Base-by-base conservation (phyloP, 208 protist species). In the Leishmania tarentolae region DNA sequence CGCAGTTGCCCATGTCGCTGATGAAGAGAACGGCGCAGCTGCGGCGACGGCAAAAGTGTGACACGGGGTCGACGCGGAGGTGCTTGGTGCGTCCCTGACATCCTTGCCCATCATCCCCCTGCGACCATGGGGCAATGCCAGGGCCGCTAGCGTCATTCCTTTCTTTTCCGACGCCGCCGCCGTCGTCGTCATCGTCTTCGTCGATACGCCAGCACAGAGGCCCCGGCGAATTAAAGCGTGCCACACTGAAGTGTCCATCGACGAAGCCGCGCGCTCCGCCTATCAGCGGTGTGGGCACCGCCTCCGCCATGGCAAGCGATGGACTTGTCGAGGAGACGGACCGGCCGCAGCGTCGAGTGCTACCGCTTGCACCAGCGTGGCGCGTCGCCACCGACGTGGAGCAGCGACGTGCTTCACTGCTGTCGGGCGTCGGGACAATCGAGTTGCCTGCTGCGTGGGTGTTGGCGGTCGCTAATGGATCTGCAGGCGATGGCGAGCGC, bases 141-240 rank as follows among this genome's bases (percentile, higher is more conserved):
- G 47, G n/a, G 46, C 24, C 47, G 15, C 52, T 9, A 11, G 3
- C 46, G 15, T 50, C 28, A 8, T 24, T 40, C 59, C 69, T 35
- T 50, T n/a, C 71, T 35, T 40, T n/a, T 42, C 66, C 42, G 31
- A 9, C 40, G n/a, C 66, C 66, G 3, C 11, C 70, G 8, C 37
- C 61, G 44, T 52, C 59, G 0, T 82, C 75, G 19, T 71, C 75
- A 4, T 47, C 70, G 42, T 68, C 76, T 8, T 81, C 78, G 47
- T 92, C 88, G 0, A 90, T 74, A 42, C 88, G 89, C 91, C 92
- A 96, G 82, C 92, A 96, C n/a, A 96, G 78, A n/a, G 92, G 83
- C 31, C 83, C 88, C 13, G 92, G 92, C 0, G 73, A 69, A 63
- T 86, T 72, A 80, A 96, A 94, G 53, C 91, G 92, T 4, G 90